Conservation (phyloP, 2,329 filamentous ascomycete genomes). For the Colletotrichum sp. region DNA sequence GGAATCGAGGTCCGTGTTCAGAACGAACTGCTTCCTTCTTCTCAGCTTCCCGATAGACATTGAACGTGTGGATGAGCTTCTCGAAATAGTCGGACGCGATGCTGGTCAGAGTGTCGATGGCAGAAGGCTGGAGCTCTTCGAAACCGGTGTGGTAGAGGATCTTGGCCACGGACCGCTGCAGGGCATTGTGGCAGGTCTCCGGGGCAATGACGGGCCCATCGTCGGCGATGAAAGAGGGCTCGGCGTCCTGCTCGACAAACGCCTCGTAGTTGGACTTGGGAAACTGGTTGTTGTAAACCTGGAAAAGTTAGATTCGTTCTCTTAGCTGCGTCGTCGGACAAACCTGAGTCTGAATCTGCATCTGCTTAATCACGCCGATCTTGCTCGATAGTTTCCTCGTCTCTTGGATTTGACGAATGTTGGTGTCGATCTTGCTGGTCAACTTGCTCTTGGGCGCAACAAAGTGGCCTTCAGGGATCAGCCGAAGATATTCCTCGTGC, state of each 20-base stretch:
- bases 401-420: slow-evolving; percentile 95
- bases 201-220: slow-evolving; percentile 87
- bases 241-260: slow-evolving; percentile 85
- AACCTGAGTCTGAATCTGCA: slow-evolving; percentile 97
- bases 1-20: slow-evolving; percentile 49
- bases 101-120: slow-evolving; percentile 88
- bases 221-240: slow-evolving; percentile 88
- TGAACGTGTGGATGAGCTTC: slow-evolving; percentile 81
- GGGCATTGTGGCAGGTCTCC: slow-evolving; percentile 79
- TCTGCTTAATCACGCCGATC: slow-evolving; percentile 97
- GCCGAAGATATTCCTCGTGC: slow-evolving; percentile 80
- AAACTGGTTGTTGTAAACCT: slow-evolving; percentile 98
- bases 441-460: slow-evolving; percentile 76
- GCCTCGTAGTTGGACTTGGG: slow-evolving; percentile 93
- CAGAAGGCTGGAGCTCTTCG: slow-evolving; percentile 95
- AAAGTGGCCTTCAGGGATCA: slow-evolving; percentile 79
- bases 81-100: slow-evolving; percentile 89
- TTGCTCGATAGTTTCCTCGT: slow-evolving; percentile 95
- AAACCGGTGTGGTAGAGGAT: slow-evolving; percentile 97
- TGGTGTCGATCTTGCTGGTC: slow-evolving; percentile 82
- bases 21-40: slow-evolving; percentile 65
- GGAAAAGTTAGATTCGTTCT: background rate
- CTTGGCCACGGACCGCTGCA: slow-evolving; percentile 92
- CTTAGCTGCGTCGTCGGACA: slow-evolving; percentile 25
- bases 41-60: slow-evolving; percentile 82